phyloP scores from a whole-genome alignment of 2,329 filamentous ascomycete genomes.

The Stagonosporopsis cucurbitacearum region DNA sequence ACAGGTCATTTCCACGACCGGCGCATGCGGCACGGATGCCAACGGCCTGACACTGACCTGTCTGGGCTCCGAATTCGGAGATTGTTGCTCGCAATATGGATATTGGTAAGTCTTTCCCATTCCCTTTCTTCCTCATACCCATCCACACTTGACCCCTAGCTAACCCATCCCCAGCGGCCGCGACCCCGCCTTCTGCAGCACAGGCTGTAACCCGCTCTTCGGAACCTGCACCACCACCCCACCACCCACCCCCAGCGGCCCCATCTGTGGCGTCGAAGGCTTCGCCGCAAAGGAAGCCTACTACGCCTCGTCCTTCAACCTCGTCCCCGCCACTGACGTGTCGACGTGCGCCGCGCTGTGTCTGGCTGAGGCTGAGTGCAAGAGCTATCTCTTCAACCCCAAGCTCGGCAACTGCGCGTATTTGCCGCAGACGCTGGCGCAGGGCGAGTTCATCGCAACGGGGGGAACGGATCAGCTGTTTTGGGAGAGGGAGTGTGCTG shows the following conservation, averaged over 20 bases:
- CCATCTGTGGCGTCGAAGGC: conserved; percentile 19
- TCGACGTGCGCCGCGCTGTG: conserved; percentile 20
- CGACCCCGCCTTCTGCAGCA: conserved; percentile 29
- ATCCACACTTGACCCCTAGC: too few species aligned
- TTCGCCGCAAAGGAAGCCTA: conserved; percentile 22
- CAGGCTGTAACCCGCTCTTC: conserved; percentile 29
- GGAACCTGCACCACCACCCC: conserved; percentile 16
- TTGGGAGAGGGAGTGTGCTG: conserved; percentile 15
- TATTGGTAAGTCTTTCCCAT: conserved; percentile 14
- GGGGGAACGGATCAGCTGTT: conserved; percentile 13
- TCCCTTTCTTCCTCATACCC: not conserved
- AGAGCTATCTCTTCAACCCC: conserved; percentile 22
- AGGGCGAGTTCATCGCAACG: conserved; percentile 17
- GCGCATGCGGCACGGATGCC: conserved; percentile 7
- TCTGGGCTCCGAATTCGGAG: conserved; percentile 11
- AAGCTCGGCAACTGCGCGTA: conserved; percentile 16
- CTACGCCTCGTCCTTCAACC: conserved; percentile 26
- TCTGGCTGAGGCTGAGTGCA: conserved; percentile 20
- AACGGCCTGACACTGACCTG: conserved; percentile 9
- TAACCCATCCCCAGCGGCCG: conserved; percentile 5
- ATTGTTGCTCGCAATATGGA: conserved; percentile 17
- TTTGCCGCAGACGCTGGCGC: conserved; percentile 1
- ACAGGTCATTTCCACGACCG: conserved; percentile 3
- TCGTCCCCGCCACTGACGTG: conserved; percentile 16
- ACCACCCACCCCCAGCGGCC: conserved; percentile 1